A percentile compares a stretch with the other conserved stretches of the same genome.
These are phyloP conservation scores for Ophiostoma australiae DNA, from an alignment of 2,329 filamentous ascomycete species.

Conservation along the genomic window DNA sequence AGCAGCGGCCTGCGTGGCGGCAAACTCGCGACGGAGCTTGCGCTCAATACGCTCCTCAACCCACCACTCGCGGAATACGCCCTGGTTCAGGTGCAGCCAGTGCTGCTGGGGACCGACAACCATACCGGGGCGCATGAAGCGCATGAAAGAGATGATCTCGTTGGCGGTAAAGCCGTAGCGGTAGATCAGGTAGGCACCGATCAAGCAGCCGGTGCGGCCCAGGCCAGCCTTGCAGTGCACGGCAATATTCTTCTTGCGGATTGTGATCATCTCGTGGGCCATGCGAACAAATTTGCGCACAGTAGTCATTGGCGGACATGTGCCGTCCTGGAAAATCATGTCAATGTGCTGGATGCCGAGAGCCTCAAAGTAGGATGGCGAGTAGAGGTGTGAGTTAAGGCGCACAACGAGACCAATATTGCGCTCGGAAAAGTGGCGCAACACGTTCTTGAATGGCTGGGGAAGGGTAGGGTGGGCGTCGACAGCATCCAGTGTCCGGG, in stretches of 20 bases:
- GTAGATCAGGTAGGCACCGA: slow-evolving; percentile 97
- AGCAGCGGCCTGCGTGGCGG: slow-evolving; percentile 38
- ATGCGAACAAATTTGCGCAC: slow-evolving; percentile 93
- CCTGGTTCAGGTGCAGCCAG: slow-evolving; percentile 97
- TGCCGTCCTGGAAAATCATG: slow-evolving; percentile 99
- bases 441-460: slow-evolving; percentile 89
- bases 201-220: slow-evolving; percentile 89
- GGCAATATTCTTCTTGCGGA: slow-evolving; percentile 87
- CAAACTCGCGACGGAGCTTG: slow-evolving; percentile 56
- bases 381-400: slow-evolving; percentile 93
- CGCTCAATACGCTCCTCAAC: slow-evolving; percentile 78
- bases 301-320: slow-evolving; percentile 81
- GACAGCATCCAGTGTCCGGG: slow-evolving; percentile 69
- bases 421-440: slow-evolving; percentile 80
- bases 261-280: slow-evolving; percentile 87
- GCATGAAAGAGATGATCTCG: slow-evolving; percentile 96
- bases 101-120: slow-evolving; percentile 98
- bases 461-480: slow-evolving; percentile 66
- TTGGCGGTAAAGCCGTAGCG: slow-evolving; percentile 95
- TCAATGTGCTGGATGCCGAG: slow-evolving; percentile 93
- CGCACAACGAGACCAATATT: slow-evolving; percentile 92
- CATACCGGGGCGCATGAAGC: slow-evolving; percentile 98
- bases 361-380: slow-evolving; percentile 92
- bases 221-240: slow-evolving; percentile 98
- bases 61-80: slow-evolving; percentile 98